These are phyloP conservation scores for Dentipellis fragilis DNA, from an alignment of 768 basidiomycete species.

Conservation along the genomic window DNA sequence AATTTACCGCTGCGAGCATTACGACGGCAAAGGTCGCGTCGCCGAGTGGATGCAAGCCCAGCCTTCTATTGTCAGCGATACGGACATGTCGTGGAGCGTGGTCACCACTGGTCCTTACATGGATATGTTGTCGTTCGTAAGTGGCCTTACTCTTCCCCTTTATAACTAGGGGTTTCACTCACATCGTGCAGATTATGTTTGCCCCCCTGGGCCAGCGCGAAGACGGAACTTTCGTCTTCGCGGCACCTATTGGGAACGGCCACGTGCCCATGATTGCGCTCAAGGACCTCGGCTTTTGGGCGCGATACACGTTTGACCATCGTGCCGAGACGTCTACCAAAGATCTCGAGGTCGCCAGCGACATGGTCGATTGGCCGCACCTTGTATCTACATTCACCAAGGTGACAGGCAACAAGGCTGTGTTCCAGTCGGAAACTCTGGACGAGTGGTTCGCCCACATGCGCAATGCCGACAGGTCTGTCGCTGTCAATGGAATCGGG, in stretches of 20 bases:
- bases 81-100: slow-evolving; percentile 23
- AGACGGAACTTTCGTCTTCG: slow-evolving; percentile 20
- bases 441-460: slow-evolving; percentile 16
- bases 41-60: slow-evolving; percentile 26
- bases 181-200: slow-evolving; percentile 8
- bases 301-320: slow-evolving; percentile 19
- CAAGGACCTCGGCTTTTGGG: slow-evolving; percentile 20
- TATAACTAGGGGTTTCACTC: not conserved
- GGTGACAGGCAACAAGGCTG: slow-evolving; percentile 7
- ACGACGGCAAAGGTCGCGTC: slow-evolving; percentile 29
- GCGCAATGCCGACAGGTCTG: slow-evolving; percentile 9
- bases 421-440: slow-evolving; percentile 2
- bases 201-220: slow-evolving; percentile 15
- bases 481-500: slow-evolving; percentile 12
- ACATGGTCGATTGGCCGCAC: slow-evolving; percentile 13
- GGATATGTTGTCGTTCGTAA: slow-evolving; percentile 28
- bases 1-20: slow-evolving; percentile 25
- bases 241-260: slow-evolving; percentile 15
- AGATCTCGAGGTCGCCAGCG: slow-evolving; percentile 17
- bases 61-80: slow-evolving; percentile 20
- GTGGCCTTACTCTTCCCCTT: not conserved
- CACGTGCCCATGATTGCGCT: slow-evolving; percentile 19
- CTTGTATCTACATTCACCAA: slow-evolving; percentile 17
- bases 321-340: slow-evolving; percentile 12
- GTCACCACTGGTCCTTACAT: slow-evolving; percentile 29